These are phyloP conservation scores for Nicotiana tabacum DNA, from an alignment of 257 asterid species.

Conservation along the genomic window DNA sequence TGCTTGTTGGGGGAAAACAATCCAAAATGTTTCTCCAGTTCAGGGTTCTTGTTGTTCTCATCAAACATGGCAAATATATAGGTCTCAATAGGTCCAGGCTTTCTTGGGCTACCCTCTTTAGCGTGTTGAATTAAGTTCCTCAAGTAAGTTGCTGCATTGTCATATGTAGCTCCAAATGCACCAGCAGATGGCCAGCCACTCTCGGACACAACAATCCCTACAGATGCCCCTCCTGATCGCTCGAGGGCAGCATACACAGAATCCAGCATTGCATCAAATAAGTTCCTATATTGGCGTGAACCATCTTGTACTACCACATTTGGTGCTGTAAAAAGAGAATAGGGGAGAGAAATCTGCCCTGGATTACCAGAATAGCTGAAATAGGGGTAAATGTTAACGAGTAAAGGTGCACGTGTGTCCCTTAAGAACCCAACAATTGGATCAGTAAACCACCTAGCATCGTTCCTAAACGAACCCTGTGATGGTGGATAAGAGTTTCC, in stretches of 20 bases:
- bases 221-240: slow-evolving; percentile 21
- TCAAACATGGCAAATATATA: slow-evolving; percentile 33
- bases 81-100: slow-evolving; percentile 27
- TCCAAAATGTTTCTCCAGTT: slow-evolving; percentile 39
- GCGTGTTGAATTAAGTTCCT: slow-evolving; percentile 24
- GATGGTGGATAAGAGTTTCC: slow-evolving; percentile 33
- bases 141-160: slow-evolving; percentile 31
- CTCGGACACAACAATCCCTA: slow-evolving; percentile 36
- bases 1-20: slow-evolving; percentile 21
- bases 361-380: slow-evolving; percentile 10
- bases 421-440: slow-evolving; percentile 22
- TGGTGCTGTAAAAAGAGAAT: slow-evolving; percentile 21
- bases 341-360: slow-evolving; percentile 21
- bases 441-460: background rate
- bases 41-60: slow-evolving; percentile 31
- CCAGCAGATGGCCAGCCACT: slow-evolving; percentile 56
- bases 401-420: slow-evolving; percentile 13
- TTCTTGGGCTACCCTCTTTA: background rate
- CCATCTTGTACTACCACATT: slow-evolving; percentile 15
- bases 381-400: slow-evolving; percentile 36
- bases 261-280: slow-evolving; percentile 39
- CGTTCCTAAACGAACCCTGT: background rate
- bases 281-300: slow-evolving; percentile 12
- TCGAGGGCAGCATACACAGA: slow-evolving; percentile 28
- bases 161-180: slow-evolving; percentile 24